A percentile compares a stretch with the other conserved stretches of the same genome.
Evolutionary conservation across 2,329 filamentous ascomycete genomes (phyloP).

Genomic region (Cladophialophora carrionii): DNA sequence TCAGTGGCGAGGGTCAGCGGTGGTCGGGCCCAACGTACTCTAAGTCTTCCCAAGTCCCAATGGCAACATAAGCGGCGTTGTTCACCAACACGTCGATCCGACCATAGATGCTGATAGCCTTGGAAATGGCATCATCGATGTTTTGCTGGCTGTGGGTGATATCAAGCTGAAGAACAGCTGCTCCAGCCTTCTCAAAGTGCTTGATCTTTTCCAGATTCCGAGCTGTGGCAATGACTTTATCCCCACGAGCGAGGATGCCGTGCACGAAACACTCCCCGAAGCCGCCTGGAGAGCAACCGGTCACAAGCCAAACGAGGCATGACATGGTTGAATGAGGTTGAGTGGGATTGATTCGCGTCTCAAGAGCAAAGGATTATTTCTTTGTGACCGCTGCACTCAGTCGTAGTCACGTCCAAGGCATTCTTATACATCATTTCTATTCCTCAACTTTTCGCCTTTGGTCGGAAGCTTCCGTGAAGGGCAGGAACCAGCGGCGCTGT

Average conservation of each 20-base stretch:
- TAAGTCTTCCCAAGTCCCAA: constrained; percentile 40
- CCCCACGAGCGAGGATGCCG: constrained; percentile 40
- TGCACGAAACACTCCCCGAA: constrained; percentile 41
- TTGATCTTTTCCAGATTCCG: constrained; percentile 32
- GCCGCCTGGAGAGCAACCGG: constrained; percentile 43
- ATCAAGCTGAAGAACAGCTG: constrained; percentile 22
- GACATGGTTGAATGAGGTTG: constrained; percentile 23
- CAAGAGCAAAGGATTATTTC: neutral
- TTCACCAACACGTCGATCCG: constrained; percentile 44
- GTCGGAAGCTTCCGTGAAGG: constrained; percentile 1
- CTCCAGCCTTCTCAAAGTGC: constrained; percentile 15
- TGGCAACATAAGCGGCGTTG: constrained; percentile 41
- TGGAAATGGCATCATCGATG: constrained; percentile 7
- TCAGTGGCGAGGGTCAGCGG: neutral
- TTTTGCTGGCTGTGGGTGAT: constrained; percentile 21
- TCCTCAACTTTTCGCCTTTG: neutral
- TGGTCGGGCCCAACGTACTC: constrained; percentile 31
- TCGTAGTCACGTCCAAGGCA: neutral
- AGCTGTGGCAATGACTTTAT: constrained; percentile 45
- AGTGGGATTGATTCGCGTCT: neutral
- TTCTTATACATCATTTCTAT: neutral
- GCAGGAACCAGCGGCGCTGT: neutral
- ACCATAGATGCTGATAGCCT: constrained; percentile 30
- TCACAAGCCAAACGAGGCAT: constrained; percentile 44
- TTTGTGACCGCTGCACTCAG: neutral